A percentile compares a stretch with the other conserved stretches of the same genome.
Conservation (phyloP, 2,329 filamentous ascomycete genomes). For the Fusarium phyllophilum region DNA sequence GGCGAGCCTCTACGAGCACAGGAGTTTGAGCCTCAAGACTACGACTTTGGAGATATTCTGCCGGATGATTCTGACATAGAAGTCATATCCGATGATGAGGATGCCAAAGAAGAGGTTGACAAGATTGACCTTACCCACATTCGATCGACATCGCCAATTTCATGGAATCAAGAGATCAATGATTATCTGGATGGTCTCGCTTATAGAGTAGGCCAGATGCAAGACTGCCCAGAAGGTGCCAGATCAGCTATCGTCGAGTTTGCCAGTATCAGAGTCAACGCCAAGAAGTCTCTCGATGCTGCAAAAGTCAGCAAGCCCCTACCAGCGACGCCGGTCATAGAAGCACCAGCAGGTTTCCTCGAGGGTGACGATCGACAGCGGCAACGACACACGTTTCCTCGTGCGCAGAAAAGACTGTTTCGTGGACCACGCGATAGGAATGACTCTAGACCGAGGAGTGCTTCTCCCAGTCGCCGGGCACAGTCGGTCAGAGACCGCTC, state of each 20-base stretch:
- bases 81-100: constrained; percentile 19
- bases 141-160: constrained; percentile 12
- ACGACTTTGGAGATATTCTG: constrained; percentile 38
- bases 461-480: neutral
- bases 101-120: constrained; percentile 6
- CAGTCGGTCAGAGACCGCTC: neutral
- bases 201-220: constrained; percentile 49
- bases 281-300: neutral
- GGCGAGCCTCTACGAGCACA: neutral
- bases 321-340: constrained; percentile 45
- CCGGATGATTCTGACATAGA: constrained; percentile 25
- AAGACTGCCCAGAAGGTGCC: constrained; percentile 41
- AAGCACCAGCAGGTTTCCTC: constrained; percentile 37
- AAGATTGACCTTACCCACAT: constrained; percentile 35
- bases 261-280: constrained; percentile 23
- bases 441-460: constrained; percentile 10
- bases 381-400: constrained; percentile 5
- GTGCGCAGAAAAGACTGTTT: constrained; percentile 10
- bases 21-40: constrained; percentile 30
- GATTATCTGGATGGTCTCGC: constrained; percentile 44
- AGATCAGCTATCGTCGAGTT: constrained; percentile 44
- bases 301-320: constrained; percentile 43
- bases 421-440: neutral
- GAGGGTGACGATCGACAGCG: neutral
- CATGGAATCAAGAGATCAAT: constrained; percentile 20